Evolutionary conservation across 306 rosid genomes (phyloP), one percentile per base, ranked within the genome.

Genomic region (Astragalus glycyphyllos): DNA sequence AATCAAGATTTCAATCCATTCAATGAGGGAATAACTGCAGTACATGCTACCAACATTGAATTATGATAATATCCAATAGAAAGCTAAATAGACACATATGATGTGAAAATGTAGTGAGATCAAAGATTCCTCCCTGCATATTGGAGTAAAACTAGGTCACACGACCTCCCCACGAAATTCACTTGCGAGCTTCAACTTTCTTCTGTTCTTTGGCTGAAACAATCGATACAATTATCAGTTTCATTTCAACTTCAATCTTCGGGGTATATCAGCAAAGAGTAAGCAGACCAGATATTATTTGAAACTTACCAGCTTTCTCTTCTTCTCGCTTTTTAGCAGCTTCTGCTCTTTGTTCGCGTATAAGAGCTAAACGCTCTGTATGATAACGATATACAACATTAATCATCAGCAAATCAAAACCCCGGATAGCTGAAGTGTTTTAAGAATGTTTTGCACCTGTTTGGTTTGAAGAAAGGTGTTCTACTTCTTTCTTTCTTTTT

Each of bases 291-390:
- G 17, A 62, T 48, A 44, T 7, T 65, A 15, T 16, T 20, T 31
- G 49, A 61, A 71, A 31, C 66, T 35, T 77, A 90, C 98, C 96
- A 14, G 89, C 86, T 57, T 81, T 90, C 73, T 88, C 98, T 85
- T 92, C 93, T 65, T 88, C 90, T 58, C 91, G 81, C 80, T 88
- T 92, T 73, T 78, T 86, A 47, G 97, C 96, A 80, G 97, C 97
- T n/a, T 92, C 98, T 38, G 83, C 93, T 85, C 97, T 86, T 76
- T 92, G 90, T 80, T 88, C 87, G 10, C 98, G 86, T 68, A 90
- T 86, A 37, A 90, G 87, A 56, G 96, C 79, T 79, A 92, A 92
- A 49, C 93, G 96, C 62, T 90, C 93, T 92, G 87, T 50, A 55
- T 26, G 37, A 58, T 55, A 70, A 65, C 38, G 26, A 44, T 59